Evolutionary conservation across 1,284 basidiomycete genomes (phyloP), one percentile per base, ranked within the genome.

Genomic region (Cutaneotrichosporon curvatum): DNA sequence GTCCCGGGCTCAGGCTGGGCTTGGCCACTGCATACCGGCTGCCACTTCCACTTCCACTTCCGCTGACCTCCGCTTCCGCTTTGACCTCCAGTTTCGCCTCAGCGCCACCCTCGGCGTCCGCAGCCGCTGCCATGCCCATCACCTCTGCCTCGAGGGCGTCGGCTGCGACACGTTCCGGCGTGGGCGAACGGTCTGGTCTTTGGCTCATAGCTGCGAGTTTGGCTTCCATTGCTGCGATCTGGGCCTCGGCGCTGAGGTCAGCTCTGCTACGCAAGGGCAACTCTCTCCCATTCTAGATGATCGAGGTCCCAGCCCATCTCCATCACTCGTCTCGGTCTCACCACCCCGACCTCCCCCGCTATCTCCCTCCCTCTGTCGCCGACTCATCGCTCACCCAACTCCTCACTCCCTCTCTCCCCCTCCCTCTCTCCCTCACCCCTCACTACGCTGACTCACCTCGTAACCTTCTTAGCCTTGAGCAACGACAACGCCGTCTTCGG

Each of bases 211-310:
- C 80, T 9, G 81, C 79, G 18, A 97, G 75, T 69, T 97, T 97
- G 4, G 92, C 92, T 69, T 97, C 94, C 78, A 96, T 85, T 53
- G 85, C 81, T 2, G 90, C 89, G 58, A 97, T 97, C 72, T 95
- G 95, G 55, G 83, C 82, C 40, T 80, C 76, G 1, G 87, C 90
- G 47, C 87, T 90, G 58, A 28, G 22, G 43, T 51, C 19, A 52
- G 31, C 49, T 21, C 10, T 15, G 15, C 4, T 15, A 22, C 4
- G n/a, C n/a, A n/a, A n/a, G n/a, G n/a, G n/a, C n/a, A n/a, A n/a
- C n/a, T n/a, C n/a, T n/a, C n/a, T n/a, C n/a, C n/a, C n/a, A n/a
- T n/a, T n/a, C n/a, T n/a, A n/a, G n/a, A n/a, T n/a, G n/a, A n/a
- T n/a, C n/a, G n/a, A 33, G 14, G 16, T n/a, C 36, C 4, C 32